phyloP scores from a whole-genome alignment of 768 basidiomycete genomes.

The Pisolithus tinctorius region DNA sequence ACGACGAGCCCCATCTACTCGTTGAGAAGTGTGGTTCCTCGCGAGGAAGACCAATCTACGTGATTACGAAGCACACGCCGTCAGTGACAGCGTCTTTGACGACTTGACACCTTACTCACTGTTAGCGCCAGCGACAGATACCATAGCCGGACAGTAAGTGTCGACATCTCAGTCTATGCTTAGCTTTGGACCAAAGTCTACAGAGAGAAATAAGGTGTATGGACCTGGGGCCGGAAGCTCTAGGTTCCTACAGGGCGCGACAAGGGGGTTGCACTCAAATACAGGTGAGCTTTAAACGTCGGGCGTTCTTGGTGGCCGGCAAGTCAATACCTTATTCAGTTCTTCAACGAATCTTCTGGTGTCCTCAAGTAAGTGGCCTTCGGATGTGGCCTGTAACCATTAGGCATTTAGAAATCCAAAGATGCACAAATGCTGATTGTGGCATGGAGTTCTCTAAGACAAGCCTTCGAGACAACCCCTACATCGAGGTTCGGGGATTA shows the following conservation, averaged over 20 bases:
- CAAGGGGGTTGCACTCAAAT: constrained; percentile 37
- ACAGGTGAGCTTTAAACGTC: constrained; percentile 23
- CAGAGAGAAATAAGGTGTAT: constrained; percentile 39
- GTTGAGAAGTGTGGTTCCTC: constrained; percentile 37
- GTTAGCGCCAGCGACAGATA: constrained; percentile 27
- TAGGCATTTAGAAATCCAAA: constrained; percentile 11
- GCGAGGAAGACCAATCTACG: constrained; percentile 36
- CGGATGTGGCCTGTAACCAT: not conserved
- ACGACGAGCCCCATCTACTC: constrained; percentile 30
- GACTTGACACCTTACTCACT: constrained; percentile 11
- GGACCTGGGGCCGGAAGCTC: constrained; percentile 35
- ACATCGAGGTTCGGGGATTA: constrained; percentile 35
- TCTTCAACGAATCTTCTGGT: constrained; percentile 33
- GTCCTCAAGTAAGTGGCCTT: constrained; percentile 30
- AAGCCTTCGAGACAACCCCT: constrained; percentile 32
- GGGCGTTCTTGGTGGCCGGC: not conserved
- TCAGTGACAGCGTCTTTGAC: constrained; percentile 21
- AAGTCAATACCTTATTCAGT: constrained; percentile 17
- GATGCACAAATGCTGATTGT: constrained; percentile 34
- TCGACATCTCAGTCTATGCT: not conserved
- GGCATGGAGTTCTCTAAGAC: constrained; percentile 36
- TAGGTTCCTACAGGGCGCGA: constrained; percentile 34
- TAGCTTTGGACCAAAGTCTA: not conserved
- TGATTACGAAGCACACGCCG: constrained; percentile 37
- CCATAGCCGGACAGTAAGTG: constrained; percentile 27